These are phyloP conservation scores for Coemansia linderi DNA, from an alignment of 371 early-diverging fungal genomes.

Conservation along the genomic window DNA sequence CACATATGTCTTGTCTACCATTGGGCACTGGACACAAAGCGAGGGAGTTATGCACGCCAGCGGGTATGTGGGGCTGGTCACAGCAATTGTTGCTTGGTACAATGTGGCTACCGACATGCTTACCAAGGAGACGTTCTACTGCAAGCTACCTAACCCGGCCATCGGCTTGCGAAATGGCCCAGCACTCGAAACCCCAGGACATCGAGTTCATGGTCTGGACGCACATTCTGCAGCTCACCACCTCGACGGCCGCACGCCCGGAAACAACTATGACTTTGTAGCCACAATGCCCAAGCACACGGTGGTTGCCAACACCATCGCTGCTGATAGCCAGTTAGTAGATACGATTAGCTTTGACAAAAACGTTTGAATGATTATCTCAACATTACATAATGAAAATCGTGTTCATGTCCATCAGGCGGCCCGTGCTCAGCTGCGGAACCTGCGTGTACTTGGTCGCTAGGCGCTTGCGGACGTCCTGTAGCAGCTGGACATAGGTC, in stretches of 20 bases:
- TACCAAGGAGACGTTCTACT: constrained; percentile 35
- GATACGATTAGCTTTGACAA: not conserved
- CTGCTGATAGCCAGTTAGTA: not conserved
- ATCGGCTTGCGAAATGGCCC: constrained; percentile 10
- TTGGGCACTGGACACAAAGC: constrained; percentile 36
- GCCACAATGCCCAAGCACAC: constrained; percentile 10
- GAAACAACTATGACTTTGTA: constrained; percentile 31
- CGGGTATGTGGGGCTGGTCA: constrained; percentile 37
- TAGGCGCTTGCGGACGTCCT: constrained; percentile 69
- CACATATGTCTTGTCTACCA: constrained; percentile 19
- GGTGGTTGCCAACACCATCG: constrained; percentile 1
- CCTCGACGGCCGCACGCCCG: constrained; percentile 25
- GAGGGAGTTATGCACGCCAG: constrained; percentile 25
- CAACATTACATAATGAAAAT: constrained; percentile 62
- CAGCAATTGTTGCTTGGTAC: constrained; percentile 39
- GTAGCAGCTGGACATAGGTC: constrained; percentile 76
- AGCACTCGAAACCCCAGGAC: not conserved
- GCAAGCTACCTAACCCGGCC: constrained; percentile 31
- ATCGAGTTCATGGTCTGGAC: not conserved
- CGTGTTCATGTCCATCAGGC: constrained; percentile 76
- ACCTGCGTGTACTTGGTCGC: constrained; percentile 71
- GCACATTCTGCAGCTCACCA: constrained; percentile 6
- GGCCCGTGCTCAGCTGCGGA: constrained; percentile 80
- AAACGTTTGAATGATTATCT: not conserved
- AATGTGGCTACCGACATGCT: constrained; percentile 46